Conservation (phyloP, 2,329 filamentous ascomycete species). For the Ophiosphaerella korrae region DNA sequence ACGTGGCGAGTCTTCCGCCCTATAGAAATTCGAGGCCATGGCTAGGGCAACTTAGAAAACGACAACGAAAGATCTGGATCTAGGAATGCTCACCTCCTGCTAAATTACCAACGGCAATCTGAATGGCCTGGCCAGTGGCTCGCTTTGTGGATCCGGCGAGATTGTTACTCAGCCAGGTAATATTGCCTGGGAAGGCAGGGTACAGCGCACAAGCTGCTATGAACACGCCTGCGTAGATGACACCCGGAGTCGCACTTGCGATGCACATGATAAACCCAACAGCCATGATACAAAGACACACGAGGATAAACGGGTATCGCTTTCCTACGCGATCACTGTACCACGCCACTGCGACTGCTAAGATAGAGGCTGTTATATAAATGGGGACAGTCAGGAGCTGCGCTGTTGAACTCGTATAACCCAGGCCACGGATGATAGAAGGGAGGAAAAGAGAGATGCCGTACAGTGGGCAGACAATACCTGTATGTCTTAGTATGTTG, state of each 20-base stretch:
- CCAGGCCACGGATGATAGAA: conserved; percentile 53
- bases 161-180: conserved; percentile 62
- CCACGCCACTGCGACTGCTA: conserved; percentile 41
- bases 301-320: conserved; percentile 43
- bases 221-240: conserved; percentile 46
- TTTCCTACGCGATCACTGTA: conserved; percentile 38
- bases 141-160: conserved; percentile 59
- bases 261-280: conserved; percentile 48
- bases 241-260: conserved; percentile 36
- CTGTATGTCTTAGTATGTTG: conserved; percentile 15
- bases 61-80: not conserved
- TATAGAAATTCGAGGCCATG: conserved; percentile 75
- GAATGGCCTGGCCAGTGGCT: conserved; percentile 54
- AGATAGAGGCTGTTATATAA: conserved; percentile 46
- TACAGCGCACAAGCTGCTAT: conserved; percentile 46
- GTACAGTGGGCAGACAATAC: conserved; percentile 47
- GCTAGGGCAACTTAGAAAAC: conserved; percentile 46
- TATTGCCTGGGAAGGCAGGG: conserved; percentile 46
- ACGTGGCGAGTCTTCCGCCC: conserved; percentile 54
- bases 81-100: conserved; percentile 27
- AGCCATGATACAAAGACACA: conserved; percentile 38
- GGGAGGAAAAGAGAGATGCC: conserved; percentile 51
- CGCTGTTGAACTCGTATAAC: conserved; percentile 46
- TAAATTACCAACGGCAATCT: conserved; percentile 57
- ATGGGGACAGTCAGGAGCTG: conserved; percentile 52